These are phyloP conservation scores for Geopyxis carbonaria DNA, from an alignment of 495 filamentous ascomycete genomes.

Conservation along the genomic window DNA sequence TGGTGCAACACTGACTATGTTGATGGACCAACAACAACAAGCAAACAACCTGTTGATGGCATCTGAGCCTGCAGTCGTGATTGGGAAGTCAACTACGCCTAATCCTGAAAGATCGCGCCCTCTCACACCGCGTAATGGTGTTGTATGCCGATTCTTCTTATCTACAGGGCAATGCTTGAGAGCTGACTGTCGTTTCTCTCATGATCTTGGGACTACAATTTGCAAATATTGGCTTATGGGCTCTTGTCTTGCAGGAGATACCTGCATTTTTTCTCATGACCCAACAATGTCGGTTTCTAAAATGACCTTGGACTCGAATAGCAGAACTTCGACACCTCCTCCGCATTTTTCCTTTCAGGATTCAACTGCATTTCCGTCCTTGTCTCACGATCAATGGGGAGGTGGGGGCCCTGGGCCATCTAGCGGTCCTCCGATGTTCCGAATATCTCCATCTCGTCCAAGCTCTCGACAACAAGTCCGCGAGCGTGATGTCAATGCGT, in stretches of 20 bases:
- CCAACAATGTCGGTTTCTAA: conserved; percentile 39
- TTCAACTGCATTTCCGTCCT: conserved; percentile 71
- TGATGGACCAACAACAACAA: conserved; percentile 44
- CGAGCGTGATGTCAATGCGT: conserved; percentile 37
- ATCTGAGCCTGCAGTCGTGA: conserved; percentile 35
- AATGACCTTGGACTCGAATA: conserved; percentile 26
- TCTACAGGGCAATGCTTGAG: conserved; percentile 82
- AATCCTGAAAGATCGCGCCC: conserved; percentile 37
- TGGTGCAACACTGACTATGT: conserved; percentile 65
- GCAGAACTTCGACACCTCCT: conserved; percentile 22
- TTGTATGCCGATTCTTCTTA: conserved; percentile 92
- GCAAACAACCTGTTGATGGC: conserved; percentile 25
- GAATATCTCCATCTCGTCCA: conserved; percentile 60
- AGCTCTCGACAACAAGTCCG: conserved; percentile 74
- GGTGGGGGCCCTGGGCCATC: conserved; percentile 31
- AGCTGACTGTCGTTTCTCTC: conserved; percentile 92
- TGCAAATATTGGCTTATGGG: conserved; percentile 99
- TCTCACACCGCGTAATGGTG: conserved; percentile 58
- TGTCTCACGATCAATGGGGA: conserved; percentile 50
- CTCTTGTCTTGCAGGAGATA: conserved; percentile 84
- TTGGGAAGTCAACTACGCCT: conserved; percentile 81
- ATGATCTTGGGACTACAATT: conserved; percentile 84
- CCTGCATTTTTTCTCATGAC: conserved; percentile 96
- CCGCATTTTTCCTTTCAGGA: conserved; percentile 70
- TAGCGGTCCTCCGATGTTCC: conserved; percentile 47